Evolutionary conservation across 2,329 filamentous ascomycete species (phyloP), one percentile per base, ranked within the genome.

Genomic region (Curvularia spicifera): DNA sequence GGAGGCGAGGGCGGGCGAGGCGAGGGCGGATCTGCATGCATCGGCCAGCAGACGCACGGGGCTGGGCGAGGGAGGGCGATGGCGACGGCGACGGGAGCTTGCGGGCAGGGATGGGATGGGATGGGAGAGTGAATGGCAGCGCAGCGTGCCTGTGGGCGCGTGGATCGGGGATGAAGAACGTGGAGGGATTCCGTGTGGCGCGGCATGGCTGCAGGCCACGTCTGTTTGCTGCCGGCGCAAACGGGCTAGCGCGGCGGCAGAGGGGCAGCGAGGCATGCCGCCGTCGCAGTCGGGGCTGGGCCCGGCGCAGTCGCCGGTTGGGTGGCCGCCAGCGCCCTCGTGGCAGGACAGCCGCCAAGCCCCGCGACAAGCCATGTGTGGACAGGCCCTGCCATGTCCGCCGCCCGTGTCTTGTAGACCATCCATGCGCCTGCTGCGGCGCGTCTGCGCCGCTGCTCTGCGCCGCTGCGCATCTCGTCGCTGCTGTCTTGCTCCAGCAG

Each of bases 271-370:
- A n/a, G 31, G 10, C 40, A 43, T 40, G 29, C n/a, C 31, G 29
- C 44, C 20, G 39, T 50, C 24, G 52, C 50, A 55, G 44, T 51
- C 24, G 33, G 49, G 57, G 63, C 54, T 53, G 59, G 51, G 52
- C 46, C 61, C 68, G 63, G 66, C 59, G 61, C 58, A 55, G 15
- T 56, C 54, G 63, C 64, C 62, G 68, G 67, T 67, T 70, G 64
- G 65, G 60, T 57, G 58, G 52, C 55, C 60, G 31, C 5, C 3
- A 5, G 31, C 7, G 28, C 2, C 69, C 68, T 70, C 68, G 69
- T 71, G 69, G 70, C 68, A 68, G 65, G 57, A 61, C 66, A 64
- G 61, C 66, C 64, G 59, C 65, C 64, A 64, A 65, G 60, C 61
- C 46, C 33, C 39, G 59, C 46, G 28, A 57, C 60, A 31, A 31